Percentiles rank a stretch among this genome's conserved stretches.
These are phyloP conservation scores for Sapria himalayana DNA, from an alignment of 345 rosid species.

Conservation along the genomic window DNA sequence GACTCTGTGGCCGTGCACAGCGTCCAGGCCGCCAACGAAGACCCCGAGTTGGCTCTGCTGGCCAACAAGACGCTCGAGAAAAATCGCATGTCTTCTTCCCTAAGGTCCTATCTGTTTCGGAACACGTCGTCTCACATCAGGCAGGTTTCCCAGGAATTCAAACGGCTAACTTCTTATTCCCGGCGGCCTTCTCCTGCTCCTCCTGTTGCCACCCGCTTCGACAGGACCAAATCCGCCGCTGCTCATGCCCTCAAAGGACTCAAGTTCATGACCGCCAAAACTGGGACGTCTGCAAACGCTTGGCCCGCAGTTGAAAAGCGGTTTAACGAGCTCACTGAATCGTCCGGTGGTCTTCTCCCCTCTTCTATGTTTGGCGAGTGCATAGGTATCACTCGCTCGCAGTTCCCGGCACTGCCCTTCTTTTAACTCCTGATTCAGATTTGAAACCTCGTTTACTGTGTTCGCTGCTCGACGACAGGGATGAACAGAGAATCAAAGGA, in stretches of 20 bases:
- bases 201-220: conserved; percentile 18
- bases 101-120: conserved; percentile 28
- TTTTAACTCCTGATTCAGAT: too few relatives aligned
- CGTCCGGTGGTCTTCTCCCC: conserved; percentile 33
- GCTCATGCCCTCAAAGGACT: conserved; percentile 69
- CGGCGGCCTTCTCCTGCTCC: conserved; percentile 25
- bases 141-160: conserved; percentile 67
- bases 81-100: conserved; percentile 16
- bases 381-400: conserved; percentile 22
- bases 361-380: conserved; percentile 58
- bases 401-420: too few relatives aligned
- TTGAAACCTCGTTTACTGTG: too few relatives aligned
- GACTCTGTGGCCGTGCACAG: conserved; percentile 78
- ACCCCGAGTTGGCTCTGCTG: conserved; percentile 47
- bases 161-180: conserved; percentile 34
- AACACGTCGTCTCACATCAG: conserved; percentile 43
- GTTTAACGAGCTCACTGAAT: conserved; percentile 31
- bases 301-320: conserved; percentile 59
- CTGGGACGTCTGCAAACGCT: conserved; percentile 19
- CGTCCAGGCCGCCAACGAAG: conserved; percentile 55
- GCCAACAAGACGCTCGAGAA: conserved; percentile 48
- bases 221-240: conserved; percentile 57
- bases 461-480: conserved; percentile 14
- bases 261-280: conserved; percentile 48
- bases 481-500: conserved; percentile 79